Conservation (phyloP, 805 yeast genomes). For the Yarrowia phangngaensis region DNA sequence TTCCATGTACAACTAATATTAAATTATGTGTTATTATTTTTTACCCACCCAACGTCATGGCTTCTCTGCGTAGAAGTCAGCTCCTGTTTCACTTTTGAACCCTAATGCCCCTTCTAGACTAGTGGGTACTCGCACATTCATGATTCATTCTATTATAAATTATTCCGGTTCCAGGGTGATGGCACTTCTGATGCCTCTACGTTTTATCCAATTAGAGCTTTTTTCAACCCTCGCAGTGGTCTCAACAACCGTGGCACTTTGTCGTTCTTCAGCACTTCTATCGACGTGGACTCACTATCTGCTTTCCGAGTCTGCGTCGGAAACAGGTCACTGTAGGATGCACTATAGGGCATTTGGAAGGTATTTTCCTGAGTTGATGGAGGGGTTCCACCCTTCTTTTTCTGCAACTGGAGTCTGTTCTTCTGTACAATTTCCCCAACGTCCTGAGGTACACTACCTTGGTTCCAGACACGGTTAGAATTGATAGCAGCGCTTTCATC, state of each 20-base stretch:
- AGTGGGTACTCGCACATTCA: no score
- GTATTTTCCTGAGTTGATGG: not conserved
- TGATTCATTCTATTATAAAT: no score
- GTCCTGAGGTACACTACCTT: conserved; percentile 7
- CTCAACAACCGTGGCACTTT: conserved; percentile 15
- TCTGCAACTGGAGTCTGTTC: conserved; percentile 8
- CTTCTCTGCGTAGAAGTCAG: no score
- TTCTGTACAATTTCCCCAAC: conserved; percentile 9
- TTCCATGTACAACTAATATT: no score
- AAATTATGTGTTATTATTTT: no score
- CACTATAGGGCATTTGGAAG: conserved; percentile 21
- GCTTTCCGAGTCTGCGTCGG: conserved; percentile 4
- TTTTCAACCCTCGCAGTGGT: conserved; percentile 11
- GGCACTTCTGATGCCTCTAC: no score
- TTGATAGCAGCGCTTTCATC: conserved; percentile 14
- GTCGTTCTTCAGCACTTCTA: conserved; percentile 17
- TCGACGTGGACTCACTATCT: conserved; percentile 1
- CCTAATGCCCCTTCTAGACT: no score
- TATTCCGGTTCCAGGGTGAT: no score
- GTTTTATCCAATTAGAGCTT: conserved; percentile 2
- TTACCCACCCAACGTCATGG: no score
- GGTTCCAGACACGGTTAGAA: conserved; percentile 24
- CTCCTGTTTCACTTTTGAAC: no score
- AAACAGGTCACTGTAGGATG: conserved; percentile 2
- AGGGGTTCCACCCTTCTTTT: not conserved